phyloP scores from a whole-genome alignment of 2,329 filamentous ascomycete genomes.

The Rutstroemia sp. region DNA sequence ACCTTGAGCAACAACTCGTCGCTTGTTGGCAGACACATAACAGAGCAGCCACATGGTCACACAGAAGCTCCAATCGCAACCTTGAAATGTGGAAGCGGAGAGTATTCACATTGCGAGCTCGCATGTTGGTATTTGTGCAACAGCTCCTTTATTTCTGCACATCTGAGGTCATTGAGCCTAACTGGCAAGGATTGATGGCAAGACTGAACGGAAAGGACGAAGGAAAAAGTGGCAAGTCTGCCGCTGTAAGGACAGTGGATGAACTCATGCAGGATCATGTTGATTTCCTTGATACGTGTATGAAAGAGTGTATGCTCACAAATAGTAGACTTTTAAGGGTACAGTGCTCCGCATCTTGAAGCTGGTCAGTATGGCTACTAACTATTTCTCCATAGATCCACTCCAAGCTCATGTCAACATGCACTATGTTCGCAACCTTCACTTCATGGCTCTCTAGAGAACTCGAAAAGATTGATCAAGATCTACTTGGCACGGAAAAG shows the following conservation, averaged over 20 bases:
- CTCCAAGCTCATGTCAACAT: slow-evolving; percentile 93
- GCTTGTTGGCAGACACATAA: slow-evolving; percentile 87
- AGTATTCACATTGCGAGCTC: slow-evolving; percentile 82
- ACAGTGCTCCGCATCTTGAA: slow-evolving; percentile 19
- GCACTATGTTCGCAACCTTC: slow-evolving; percentile 87
- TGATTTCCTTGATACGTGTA: slow-evolving; percentile 92
- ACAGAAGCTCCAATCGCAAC: slow-evolving; percentile 63
- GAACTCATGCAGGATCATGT: slow-evolving; percentile 99
- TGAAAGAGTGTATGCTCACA: slow-evolving; percentile 98
- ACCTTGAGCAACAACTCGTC: slow-evolving; percentile 81
- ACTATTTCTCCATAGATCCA: slow-evolving; percentile 60
- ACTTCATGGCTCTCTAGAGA: slow-evolving; percentile 80
- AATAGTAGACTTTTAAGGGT: slow-evolving; percentile 91
- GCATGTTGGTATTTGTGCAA: slow-evolving; percentile 96
- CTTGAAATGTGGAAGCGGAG: slow-evolving; percentile 90
- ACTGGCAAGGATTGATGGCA: slow-evolving; percentile 93
- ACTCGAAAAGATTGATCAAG: slow-evolving; percentile 75
- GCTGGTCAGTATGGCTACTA: neutral
- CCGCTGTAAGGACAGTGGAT: slow-evolving; percentile 68
- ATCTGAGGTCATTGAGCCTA: slow-evolving; percentile 93
- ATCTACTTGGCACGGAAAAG: slow-evolving; percentile 53
- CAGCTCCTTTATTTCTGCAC: slow-evolving; percentile 97
- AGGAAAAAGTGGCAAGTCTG: slow-evolving; percentile 30
- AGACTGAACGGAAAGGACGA: slow-evolving; percentile 60
- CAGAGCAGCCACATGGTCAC: slow-evolving; percentile 72